Conservation (phyloP, 805 yeast genomes). For the Myxozyma vanderwaltii region DNA sequence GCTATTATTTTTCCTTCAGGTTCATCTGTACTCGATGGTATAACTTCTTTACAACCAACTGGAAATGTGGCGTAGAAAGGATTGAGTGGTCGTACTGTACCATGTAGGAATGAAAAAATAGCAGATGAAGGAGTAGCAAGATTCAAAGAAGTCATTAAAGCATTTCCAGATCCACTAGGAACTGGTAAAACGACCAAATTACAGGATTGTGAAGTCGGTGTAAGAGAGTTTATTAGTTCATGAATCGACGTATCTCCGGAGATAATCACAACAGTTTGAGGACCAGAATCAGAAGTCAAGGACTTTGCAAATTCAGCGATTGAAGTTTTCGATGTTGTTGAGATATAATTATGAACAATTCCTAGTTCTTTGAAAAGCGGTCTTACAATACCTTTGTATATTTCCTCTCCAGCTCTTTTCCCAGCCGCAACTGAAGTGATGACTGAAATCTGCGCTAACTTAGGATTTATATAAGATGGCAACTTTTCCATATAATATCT, state of each 20-base stretch:
- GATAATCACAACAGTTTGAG: conserved; percentile 56
- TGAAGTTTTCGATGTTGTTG: conserved; percentile 41
- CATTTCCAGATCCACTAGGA: conserved; percentile 89
- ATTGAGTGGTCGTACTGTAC: conserved; percentile 16
- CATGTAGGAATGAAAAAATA: conserved; percentile 12
- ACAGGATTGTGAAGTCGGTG: conserved; percentile 8
- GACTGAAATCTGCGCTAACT: conserved; percentile 38
- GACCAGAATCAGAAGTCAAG: conserved; percentile 22
- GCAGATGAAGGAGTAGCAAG: conserved; percentile 39
- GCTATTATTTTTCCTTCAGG: conserved; percentile 40
- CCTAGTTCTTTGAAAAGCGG: conserved; percentile 43
- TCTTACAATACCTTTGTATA: conserved; percentile 39
- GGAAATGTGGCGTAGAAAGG: conserved; percentile 32
- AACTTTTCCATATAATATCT: conserved; percentile 2
- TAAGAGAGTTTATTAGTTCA: conserved; percentile 66
- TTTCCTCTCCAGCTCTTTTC: conserved; percentile 32
- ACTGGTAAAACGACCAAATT: conserved; percentile 42
- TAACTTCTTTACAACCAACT: conserved; percentile 39
- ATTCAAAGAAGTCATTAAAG: conserved; percentile 66
- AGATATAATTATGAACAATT: conserved; percentile 42
- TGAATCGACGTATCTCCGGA: conserved; percentile 87
- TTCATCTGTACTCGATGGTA: conserved; percentile 50
- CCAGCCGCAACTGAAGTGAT: conserved; percentile 44
- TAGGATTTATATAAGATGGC: conserved; percentile 17
- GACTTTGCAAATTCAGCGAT: conserved; percentile 41